Conservation (phyloP, 164 flowering plant genomes). For the Magnolia officinalis region DNA sequence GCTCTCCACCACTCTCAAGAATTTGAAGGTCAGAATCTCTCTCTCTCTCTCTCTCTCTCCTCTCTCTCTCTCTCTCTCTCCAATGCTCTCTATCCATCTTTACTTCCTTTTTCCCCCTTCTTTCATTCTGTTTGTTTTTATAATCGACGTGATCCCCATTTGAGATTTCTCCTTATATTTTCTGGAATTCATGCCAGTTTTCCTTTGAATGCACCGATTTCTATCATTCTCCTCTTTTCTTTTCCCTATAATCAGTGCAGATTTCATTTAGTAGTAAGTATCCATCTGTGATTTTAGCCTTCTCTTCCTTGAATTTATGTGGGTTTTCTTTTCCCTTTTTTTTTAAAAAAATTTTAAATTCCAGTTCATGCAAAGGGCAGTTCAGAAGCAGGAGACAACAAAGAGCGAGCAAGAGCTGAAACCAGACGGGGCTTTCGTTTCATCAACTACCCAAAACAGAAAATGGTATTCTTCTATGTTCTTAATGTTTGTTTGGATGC, state of each 20-base stretch:
- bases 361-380: constrained; percentile 88
- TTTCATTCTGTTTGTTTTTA: background rate
- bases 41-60: background rate
- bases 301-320: constrained; percentile 11
- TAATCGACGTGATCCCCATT: background rate
- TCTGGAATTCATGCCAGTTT: too few relatives aligned
- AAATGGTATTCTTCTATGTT: constrained; percentile 48
- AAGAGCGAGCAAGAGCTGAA: constrained; percentile 58
- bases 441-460: constrained; percentile 27
- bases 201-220: too few relatives aligned
- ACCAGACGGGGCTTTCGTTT: constrained; percentile 36
- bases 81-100: background rate
- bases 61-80: background rate
- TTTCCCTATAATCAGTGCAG: background rate
- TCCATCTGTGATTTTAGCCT: background rate
- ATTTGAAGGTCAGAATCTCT: constrained; percentile 55
- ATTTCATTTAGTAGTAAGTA: background rate
- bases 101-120: background rate
- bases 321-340: background rate
- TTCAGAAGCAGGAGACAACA: constrained; percentile 50
- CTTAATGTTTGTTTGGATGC: background rate
- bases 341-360: background rate
- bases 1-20: constrained; percentile 67
- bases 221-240: background rate
- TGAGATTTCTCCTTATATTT: background rate